Conservation (phyloP, 495 filamentous ascomycete genomes). For the Rhizodiscina lignyota region DNA sequence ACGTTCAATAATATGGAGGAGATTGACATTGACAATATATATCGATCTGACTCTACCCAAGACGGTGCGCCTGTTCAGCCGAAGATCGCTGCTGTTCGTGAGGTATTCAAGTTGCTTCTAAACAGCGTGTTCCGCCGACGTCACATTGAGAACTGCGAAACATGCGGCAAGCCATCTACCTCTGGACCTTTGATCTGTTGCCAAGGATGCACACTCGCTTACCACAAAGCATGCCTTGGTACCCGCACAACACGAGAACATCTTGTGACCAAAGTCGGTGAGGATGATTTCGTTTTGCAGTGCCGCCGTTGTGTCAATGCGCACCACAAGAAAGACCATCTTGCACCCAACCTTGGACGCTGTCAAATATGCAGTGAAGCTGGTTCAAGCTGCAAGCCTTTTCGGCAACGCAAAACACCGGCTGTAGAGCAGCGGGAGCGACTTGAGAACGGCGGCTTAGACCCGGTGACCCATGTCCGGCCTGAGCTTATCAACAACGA, state of each 20-base stretch:
- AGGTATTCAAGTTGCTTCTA: constrained; percentile 43
- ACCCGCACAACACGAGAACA: constrained; percentile 59
- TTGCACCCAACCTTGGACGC: constrained; percentile 46
- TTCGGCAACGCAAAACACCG: constrained; percentile 49
- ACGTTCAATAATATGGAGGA: constrained; percentile 43
- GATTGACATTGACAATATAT: constrained; percentile 46
- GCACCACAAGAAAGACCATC: constrained; percentile 45
- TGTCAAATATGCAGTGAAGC: constrained; percentile 51
- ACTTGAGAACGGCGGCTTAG: constrained; percentile 56
- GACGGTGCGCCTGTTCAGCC: constrained; percentile 17
- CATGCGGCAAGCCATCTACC: constrained; percentile 43
- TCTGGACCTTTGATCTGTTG: constrained; percentile 53
- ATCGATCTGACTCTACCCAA: constrained; percentile 22
- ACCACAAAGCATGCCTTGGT: constrained; percentile 71
- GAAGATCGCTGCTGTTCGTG: constrained; percentile 46
- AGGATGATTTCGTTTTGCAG: constrained; percentile 70
- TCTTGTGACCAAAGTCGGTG: constrained; percentile 76
- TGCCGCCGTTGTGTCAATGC: constrained; percentile 68
- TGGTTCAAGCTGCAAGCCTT: constrained; percentile 49
- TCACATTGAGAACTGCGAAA: constrained; percentile 57
- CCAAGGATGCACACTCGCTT: constrained; percentile 74
- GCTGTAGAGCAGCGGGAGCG: constrained; percentile 71
- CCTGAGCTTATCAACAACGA: constrained; percentile 52
- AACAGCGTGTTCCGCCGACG: constrained; percentile 43
- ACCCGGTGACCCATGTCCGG: constrained; percentile 52